Evolutionary conservation across 2,329 filamentous ascomycete genomes (phyloP).

Genomic region (Cordyceps cateniannulata): DNA sequence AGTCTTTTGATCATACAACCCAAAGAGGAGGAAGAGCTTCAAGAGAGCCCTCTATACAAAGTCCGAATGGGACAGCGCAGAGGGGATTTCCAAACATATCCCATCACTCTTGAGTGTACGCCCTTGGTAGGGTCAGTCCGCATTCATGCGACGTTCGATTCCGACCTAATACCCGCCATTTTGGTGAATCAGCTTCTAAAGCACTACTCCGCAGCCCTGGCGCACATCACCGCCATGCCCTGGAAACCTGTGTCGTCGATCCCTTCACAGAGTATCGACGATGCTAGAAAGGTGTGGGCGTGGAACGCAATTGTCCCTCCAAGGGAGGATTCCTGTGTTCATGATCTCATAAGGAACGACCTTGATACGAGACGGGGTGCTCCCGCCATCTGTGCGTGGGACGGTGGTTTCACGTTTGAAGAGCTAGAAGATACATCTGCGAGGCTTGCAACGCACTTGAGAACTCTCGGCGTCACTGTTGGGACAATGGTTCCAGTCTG

Average conservation of each 20-base stretch:
- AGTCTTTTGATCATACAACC: slow-evolving; percentile 18
- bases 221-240: not conserved
- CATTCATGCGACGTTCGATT: not conserved
- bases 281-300: not conserved
- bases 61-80: not conserved
- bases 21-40: not conserved
- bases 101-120: not conserved
- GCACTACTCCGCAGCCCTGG: not conserved
- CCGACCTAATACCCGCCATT: not conserved
- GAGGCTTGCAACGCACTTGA: not conserved
- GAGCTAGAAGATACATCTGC: slow-evolving; percentile 11
- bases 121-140: not conserved
- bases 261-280: not conserved
- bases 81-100: not conserved
- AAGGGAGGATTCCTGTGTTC: not conserved
- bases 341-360: not conserved
- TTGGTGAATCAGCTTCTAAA: not conserved
- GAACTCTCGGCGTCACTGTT: slow-evolving; percentile 18
- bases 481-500: slow-evolving; percentile 23
- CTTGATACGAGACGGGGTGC: slow-evolving; percentile 1
- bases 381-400: slow-evolving; percentile 38
- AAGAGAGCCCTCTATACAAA: not conserved
- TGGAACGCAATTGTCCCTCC: not conserved
- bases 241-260: not conserved
- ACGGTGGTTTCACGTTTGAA: slow-evolving; percentile 35